These are phyloP conservation scores for Bothriochloa decipiens DNA, from an alignment of 176 grass and related monocot genomes.

Conservation along the genomic window DNA sequence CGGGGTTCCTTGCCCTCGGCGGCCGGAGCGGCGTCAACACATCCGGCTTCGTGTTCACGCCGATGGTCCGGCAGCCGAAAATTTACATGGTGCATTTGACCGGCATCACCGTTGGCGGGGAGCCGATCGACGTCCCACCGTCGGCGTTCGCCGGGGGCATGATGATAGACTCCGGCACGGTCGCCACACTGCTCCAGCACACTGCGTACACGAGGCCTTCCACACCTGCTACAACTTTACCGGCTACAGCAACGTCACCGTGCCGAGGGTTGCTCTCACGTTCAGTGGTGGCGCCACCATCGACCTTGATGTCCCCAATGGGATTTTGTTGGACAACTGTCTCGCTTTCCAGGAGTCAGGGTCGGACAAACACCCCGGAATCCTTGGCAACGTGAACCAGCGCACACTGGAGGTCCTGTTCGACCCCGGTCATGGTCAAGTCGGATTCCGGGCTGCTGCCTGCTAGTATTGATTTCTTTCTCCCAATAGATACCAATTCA, in stretches of 20 bases:
- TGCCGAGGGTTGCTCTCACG: conserved; percentile 47
- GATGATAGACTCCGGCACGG: conserved; percentile 61
- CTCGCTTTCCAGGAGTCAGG: conserved; percentile 48
- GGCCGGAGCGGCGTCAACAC: not conserved
- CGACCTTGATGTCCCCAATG: conserved; percentile 29
- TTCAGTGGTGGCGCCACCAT: conserved; percentile 14
- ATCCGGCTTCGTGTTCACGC: conserved; percentile 22
- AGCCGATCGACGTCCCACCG: conserved; percentile 16
- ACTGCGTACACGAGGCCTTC: conserved; percentile 39
- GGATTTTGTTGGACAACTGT: conserved; percentile 48
- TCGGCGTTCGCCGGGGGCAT: conserved; percentile 31
- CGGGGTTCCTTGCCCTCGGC: conserved; percentile 24
- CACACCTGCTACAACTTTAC: conserved; percentile 54
- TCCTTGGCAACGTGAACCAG: conserved; percentile 67
- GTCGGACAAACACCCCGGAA: not conserved
- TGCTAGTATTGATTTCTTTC: not conserved
- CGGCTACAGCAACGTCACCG: conserved; percentile 25
- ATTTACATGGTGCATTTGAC: conserved; percentile 44
- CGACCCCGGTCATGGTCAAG: conserved; percentile 21
- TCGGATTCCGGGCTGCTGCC: conserved; percentile 46
- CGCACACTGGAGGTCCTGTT: conserved; percentile 51
- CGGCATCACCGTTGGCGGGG: conserved; percentile 40
- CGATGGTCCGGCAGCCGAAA: not conserved
- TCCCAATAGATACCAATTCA: too few relatives aligned
- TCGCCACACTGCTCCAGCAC: conserved; percentile 41